Conservation (phyloP, 495 filamentous ascomycete genomes). For the Xylaria telfairii region DNA sequence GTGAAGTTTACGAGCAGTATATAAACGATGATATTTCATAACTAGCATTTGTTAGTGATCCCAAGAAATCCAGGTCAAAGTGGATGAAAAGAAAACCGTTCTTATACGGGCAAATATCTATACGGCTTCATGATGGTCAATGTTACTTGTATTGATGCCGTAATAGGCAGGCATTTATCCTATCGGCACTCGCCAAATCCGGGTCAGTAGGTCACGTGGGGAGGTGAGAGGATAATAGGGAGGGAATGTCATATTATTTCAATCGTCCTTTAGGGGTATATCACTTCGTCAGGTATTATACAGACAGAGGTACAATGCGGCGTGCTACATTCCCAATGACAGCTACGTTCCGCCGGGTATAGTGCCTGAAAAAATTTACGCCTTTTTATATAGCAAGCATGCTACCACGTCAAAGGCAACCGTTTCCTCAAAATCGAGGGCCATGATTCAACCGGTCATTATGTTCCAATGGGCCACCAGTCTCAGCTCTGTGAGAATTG, state of each 20-base stretch:
- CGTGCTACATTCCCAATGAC: conserved; percentile 8
- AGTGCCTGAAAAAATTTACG: conserved; percentile 13
- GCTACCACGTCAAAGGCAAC: not conserved
- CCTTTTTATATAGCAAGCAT: conserved; percentile 5
- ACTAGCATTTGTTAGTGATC: too few relatives aligned
- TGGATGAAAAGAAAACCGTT: too few relatives aligned
- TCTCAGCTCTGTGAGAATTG: not conserved
- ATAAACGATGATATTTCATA: conserved; percentile 38
- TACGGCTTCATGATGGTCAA: too few relatives aligned
- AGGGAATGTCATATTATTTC: not conserved
- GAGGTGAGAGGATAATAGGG: not conserved
- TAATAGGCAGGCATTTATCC: not conserved
- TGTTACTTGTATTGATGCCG: not conserved
- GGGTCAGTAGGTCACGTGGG: not conserved
- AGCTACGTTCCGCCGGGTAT: conserved; percentile 20
- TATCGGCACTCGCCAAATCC: not conserved
- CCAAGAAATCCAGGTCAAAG: too few relatives aligned
- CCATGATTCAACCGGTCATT: not conserved
- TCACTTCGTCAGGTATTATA: conserved; percentile 11
- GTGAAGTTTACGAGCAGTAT: conserved; percentile 48
- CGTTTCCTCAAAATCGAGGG: not conserved
- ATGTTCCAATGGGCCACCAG: not conserved
- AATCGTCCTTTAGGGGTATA: conserved; percentile 8
- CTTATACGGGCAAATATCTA: not conserved
- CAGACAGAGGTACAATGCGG: conserved; percentile 19